Base-by-base conservation (phyloP, 2,329 filamentous ascomycete species). In the Sporothrix euskadiensis region DNA sequence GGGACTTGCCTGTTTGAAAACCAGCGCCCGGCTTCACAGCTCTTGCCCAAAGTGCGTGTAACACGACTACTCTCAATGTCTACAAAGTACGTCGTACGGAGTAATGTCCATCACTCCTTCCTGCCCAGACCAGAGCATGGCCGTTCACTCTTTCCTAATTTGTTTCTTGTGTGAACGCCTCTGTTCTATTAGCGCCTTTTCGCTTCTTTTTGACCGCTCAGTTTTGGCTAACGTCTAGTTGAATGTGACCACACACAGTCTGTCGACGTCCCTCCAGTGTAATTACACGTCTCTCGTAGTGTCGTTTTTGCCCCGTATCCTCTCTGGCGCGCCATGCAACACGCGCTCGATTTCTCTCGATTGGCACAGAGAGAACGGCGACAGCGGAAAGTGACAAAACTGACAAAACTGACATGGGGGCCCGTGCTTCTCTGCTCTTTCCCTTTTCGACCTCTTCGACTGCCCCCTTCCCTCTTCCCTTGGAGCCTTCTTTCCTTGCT, bases 341-440 rank as follows among this genome's bases (percentile, higher is more conserved):
- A 35, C 52, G 52, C 44, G 65, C 44, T 19, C 32, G 47, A 26
- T 22, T 22, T 47, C 16, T 22, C 16, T 41, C 19, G 44, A 52
- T 35, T 47, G 44, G 19, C 47, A 56, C 19, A 30, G 44, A 30
- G 16, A 14, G 39, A 52, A 10, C 6, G 41, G 30, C 35, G 59
- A 44, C 59, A 32, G 30, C 41, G 61, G 44, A 12, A 49, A 22
- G 12, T 56, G 10, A 56, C 22, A 47, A 22, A 39, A 32, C 47
- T 56, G 10, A 56, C 22, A 47, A 22, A 39, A 32, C 47, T 39
- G 30, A 41, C 26, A 69, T 54, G 19, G 9, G 9, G 26, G 73
- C 69, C 54, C 52, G 39, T 69, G 69, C 73, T 72, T 54, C 70
- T 49, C 71, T 68, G 63, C 52, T 71, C 52, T 71, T 71, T 66